phyloP scores from a whole-genome alignment of 495 filamentous ascomycete genomes.

The Amniculicola lignicola region DNA sequence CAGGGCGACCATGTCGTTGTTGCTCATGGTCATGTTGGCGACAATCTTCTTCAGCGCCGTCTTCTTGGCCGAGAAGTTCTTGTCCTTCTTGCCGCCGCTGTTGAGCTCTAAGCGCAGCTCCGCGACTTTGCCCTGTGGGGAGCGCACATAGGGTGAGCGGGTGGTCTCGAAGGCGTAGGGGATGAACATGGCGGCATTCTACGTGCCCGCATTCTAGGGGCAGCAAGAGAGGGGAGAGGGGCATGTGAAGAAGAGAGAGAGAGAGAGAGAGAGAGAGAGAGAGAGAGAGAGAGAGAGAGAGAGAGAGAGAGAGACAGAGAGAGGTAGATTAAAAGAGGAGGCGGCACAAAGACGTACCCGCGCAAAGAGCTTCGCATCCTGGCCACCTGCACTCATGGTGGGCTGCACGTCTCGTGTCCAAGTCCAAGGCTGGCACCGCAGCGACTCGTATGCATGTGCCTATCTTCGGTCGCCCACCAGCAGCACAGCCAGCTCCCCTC shows the following conservation, averaged over 20 bases:
- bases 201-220: conserved; percentile 21
- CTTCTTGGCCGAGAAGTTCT: conserved; percentile 95
- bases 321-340: conserved; percentile 37
- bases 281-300: background rate
- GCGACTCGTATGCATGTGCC: conserved; percentile 33
- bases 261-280: background rate
- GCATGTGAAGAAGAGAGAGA: background rate
- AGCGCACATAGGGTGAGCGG: conserved; percentile 35
- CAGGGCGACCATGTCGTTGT: conserved; percentile 97
- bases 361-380: conserved; percentile 99
- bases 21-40: conserved; percentile 99
- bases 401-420: conserved; percentile 24
- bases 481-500: conserved; percentile 11
- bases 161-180: conserved; percentile 25
- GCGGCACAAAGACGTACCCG: conserved; percentile 65
- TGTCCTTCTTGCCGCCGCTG: conserved; percentile 95
- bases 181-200: conserved; percentile 33
- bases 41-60: conserved; percentile 99
- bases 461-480: conserved; percentile 13
- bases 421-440: background rate
- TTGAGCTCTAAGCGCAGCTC: conserved; percentile 94
- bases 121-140: conserved; percentile 91
- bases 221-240: background rate
- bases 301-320: background rate
- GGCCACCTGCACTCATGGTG: conserved; percentile 74